Evolutionary conservation across 495 filamentous ascomycete genomes (phyloP), one percentile per base, ranked within the genome.

Genomic region (Penicillium soppii): DNA sequence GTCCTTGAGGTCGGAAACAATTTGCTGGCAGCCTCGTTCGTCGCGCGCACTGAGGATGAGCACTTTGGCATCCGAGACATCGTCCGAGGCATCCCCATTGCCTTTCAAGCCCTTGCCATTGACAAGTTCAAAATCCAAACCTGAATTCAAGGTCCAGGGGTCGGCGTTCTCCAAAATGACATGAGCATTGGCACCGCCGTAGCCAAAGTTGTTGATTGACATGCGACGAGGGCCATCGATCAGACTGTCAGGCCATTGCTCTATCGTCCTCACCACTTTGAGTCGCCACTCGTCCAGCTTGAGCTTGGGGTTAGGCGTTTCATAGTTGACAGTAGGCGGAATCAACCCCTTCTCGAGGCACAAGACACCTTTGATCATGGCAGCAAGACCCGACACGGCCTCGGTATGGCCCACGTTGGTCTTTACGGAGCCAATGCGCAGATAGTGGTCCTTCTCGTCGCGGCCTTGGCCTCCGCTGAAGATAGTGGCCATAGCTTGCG

Each of bases 341-440:
- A 82, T 76, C 26, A 67, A 43, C 1, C 65, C 71, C 13, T 67
- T 65, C 38, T 82, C 75, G 7, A 82, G 23, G 12, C 55, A 51
- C 38, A 79, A 19, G 0, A 66, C 55, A 0, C 56, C 59, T 48
- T 72, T 82, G 54, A 82, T 73, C 19, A 82, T 26, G 4, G 59
- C 68, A 2, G 73, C 74, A 0, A 82, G 40, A 0, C 79, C 76
- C 12, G 61, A 58, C 0, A 65, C 61, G 0, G 56, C 55, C 43
- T 78, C 72, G 0, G 60, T 37, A 29, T 78, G 77, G 15, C 76
- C 74, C 7, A 79, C 43, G 48, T 77, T 77, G 15, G 63, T 57
- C 46, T 79, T 80, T 22, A 76, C 56, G 12, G 72, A 68, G 7
- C 76, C 78, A 9, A 78, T 62, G n/a, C 46, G 44, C 4, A 66